Evolutionary conservation across 306 rosid genomes (phyloP), one percentile per base, ranked within the genome.

Genomic region (Gastrolobium bilobum): DNA sequence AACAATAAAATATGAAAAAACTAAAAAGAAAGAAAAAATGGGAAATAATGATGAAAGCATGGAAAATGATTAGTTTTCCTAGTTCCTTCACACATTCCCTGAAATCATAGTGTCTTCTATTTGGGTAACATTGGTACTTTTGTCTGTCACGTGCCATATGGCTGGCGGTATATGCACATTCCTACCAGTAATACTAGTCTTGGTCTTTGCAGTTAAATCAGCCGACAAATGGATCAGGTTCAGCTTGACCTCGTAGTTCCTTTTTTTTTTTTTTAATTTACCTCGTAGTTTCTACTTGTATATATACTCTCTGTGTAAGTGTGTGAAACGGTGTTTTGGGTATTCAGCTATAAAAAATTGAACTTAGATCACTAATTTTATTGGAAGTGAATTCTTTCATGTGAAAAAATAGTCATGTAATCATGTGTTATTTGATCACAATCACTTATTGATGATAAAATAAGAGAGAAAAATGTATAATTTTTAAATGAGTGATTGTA

Each of bases 101-200:
- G 77, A 82, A 88, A 88, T 88, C 76, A 87, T 88, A 69, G 33
- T 88, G 92, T 85, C 91, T 33, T 79, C 75, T 69, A 53, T 29
- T 77, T 56, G 3, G 46, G 14, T 33, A 70, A 63, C 92, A 88
- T 83, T 86, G 75, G 60, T 71, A 82, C 26, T 73, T 65, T 70
- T 59, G 35, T 37, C 59, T 20, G 34, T 59, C 88, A 80, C 86
- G 81, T 83, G 87, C 51, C 80, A 51, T 66, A 26, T 14, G 68
- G 35, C 58, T 62, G 29, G 26, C 26, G 26, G 26, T 44, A 44
- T 60, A 0, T 3, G 33, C 8, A 7, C 59, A 30, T 73, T 58
- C 78, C 15, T 4, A 56, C 4, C 11, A 9, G 8, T 42, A 29
- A 38, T 44, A 53, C 4, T 20, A 54, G 11, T 54, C 60, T 52